phyloP scores from a whole-genome alignment of 2,329 filamentous ascomycete genomes.

The Sarocladium strictum region DNA sequence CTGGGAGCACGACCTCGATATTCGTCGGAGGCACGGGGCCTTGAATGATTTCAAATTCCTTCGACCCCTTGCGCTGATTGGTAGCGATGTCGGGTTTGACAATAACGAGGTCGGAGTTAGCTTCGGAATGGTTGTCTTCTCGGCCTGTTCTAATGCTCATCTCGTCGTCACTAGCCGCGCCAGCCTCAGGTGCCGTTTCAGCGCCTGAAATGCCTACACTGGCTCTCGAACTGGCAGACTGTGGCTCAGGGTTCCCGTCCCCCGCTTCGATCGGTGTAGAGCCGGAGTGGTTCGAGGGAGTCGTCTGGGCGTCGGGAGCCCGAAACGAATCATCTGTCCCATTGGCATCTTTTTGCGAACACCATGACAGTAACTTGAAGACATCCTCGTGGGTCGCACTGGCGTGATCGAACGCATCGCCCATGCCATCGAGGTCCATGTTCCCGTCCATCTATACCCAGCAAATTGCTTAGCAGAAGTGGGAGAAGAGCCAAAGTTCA shows the following conservation, averaged over 20 bases:
- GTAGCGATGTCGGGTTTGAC: neutral
- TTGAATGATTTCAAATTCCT: neutral
- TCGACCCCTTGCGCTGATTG: neutral
- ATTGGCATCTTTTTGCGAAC: neutral
- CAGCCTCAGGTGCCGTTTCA: neutral
- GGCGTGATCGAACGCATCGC: neutral
- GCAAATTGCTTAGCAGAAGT: neutral
- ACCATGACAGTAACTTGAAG: neutral
- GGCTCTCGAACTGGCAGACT: neutral
- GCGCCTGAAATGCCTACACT: neutral
- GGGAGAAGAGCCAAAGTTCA: neutral
- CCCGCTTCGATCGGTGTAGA: neutral
- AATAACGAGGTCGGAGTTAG: neutral
- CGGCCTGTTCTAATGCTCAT: too few species aligned
- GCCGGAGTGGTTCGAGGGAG: neutral
- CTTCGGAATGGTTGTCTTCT: neutral
- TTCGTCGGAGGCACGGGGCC: neutral
- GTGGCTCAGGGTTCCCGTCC: neutral
- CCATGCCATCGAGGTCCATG: neutral
- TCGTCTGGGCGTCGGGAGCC: neutral
- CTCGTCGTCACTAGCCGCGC: neutral
- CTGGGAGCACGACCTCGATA: conserved; percentile 26
- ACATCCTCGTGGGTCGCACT: neutral
- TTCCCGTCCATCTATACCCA: neutral
- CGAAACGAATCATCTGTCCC: neutral